Percentiles rank a stretch among this genome's conserved stretches.
Evolutionary conservation across 495 filamentous ascomycete species (phyloP).

Genomic region (Thermothielavioides terrestris): DNA sequence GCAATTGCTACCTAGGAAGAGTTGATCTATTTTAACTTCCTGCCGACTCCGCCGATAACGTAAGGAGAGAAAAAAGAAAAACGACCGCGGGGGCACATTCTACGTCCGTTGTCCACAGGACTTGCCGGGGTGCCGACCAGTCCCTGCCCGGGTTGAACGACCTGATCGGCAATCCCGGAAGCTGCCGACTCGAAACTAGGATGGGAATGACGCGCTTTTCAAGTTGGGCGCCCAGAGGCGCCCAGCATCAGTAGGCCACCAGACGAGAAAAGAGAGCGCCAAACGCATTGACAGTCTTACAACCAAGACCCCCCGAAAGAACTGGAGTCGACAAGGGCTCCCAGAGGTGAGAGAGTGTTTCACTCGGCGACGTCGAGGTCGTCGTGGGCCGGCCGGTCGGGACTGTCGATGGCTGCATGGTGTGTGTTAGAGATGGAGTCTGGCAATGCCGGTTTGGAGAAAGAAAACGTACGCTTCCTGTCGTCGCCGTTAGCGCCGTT

Average conservation of each 20-base stretch:
- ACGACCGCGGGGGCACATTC: not conserved
- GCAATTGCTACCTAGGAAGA: conserved; percentile 11
- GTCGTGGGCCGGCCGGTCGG: conserved; percentile 73
- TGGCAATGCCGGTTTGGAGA: conserved; percentile 5
- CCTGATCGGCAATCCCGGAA: not conserved
- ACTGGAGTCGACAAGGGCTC: not conserved
- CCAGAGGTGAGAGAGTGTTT: not conserved
- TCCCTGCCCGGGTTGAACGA: not conserved
- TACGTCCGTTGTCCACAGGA: not conserved
- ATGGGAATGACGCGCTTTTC: conserved; percentile 1
- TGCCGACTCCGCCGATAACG: not conserved
- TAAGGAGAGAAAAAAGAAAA: conserved; percentile 2
- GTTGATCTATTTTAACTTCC: conserved; percentile 14
- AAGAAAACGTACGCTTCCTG: conserved; percentile 62
- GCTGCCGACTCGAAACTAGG: conserved; percentile 27
- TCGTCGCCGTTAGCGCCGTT: conserved; percentile 72
- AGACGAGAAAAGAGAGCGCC: conserved; percentile 5
- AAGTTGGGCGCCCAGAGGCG: conserved; percentile 3
- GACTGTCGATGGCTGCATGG: conserved; percentile 54
- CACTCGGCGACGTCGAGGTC: conserved; percentile 95
- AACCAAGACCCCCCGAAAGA: conserved; percentile 10
- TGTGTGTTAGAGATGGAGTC: conserved; percentile 14
- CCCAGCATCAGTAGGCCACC: conserved; percentile 26
- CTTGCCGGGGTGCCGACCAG: not conserved
- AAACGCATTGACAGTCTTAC: conserved; percentile 22